Evolutionary conservation across 352 stramenopile species (phyloP), one percentile per base, ranked within the genome.

Genomic region (Phytophthora niederhauseri): DNA sequence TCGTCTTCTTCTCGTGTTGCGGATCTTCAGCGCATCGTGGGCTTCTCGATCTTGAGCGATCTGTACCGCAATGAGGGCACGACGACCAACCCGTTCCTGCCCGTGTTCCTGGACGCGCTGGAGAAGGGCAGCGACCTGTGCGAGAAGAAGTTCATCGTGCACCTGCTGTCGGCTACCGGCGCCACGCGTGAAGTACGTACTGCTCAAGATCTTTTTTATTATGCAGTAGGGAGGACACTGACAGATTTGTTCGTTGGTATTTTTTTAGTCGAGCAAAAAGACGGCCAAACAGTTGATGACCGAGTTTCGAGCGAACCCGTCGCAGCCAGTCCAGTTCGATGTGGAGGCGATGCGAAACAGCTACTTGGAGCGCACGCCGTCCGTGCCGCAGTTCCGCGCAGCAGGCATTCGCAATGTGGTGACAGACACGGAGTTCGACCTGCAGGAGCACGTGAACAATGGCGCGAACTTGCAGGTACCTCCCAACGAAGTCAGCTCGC

Each of bases 371-470:
- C 84, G 80, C 45, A 95, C 89, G 15, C 90, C 90, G 6, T 62
- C 68, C 0, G 84, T 96, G 26, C 90, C 90, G 24, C 87, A 95
- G 63, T 84, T 94, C 48, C 89, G 89, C 17, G 85, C 73, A 43
- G 78, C 85, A 48, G 85, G 87, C n/a, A 87, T 95, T 28, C 85
- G 87, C 9, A 91, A 91, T 53, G 84, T 94, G 14, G 78, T 96
- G 51, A 88, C 81, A 19, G 84, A 96, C 68, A 91, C 86, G 53
- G 84, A 93, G 53, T 76, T 93, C 12, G 88, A 95, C 57, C 60
- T 94, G 56, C 86, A 95, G 61, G 89, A 94, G 57, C 84, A 95
- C 46, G 54, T 91, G 64, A 94, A 95, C 76, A 91, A 92, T 62
- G 84, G 86, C 24, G 83, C 81, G 9, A 91, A 91, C 61, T 54